phyloP scores from a whole-genome alignment of 148 eudicot genomes.

The Chenopodium quinoa region DNA sequence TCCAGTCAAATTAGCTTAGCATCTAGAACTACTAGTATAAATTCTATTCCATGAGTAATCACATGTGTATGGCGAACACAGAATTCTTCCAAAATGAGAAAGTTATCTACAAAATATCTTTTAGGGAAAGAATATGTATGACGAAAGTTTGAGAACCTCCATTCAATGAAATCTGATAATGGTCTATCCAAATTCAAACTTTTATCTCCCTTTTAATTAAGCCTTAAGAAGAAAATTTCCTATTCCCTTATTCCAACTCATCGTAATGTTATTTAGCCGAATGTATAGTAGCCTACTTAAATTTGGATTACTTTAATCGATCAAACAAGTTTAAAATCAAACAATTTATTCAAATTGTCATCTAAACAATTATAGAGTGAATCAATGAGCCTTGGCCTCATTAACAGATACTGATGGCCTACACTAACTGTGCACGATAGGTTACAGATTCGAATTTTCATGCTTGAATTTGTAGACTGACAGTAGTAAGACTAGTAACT shows the following conservation, averaged over 20 bases:
- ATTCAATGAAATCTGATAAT: background rate
- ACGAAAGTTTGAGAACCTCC: slow-evolving; percentile 5
- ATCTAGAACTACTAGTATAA: background rate
- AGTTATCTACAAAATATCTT: background rate
- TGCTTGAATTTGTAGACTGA: too few species aligned
- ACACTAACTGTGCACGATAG: too few species aligned
- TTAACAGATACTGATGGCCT: too few species aligned
- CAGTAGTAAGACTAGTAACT: too few species aligned
- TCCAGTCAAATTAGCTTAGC: background rate
- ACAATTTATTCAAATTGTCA: too few species aligned
- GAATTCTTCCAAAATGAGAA: background rate
- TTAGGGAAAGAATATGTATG: background rate
- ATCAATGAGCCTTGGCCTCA: too few species aligned
- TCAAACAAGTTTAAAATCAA: too few species aligned
- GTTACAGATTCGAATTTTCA: too few species aligned
- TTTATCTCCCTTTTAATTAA: background rate
- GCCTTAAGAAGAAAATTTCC: background rate
- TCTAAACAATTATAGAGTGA: too few species aligned
- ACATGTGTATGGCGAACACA: background rate
- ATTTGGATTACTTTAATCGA: too few species aligned
- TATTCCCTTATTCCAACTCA: background rate
- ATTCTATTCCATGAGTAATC: background rate
- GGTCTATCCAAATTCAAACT: slow-evolving; percentile 5
- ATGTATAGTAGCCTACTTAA: too few species aligned
- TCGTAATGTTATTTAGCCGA: background rate